Evolutionary conservation across 2,329 filamentous ascomycete species (phyloP).

Genomic region (Stenocarpella maydis): DNA sequence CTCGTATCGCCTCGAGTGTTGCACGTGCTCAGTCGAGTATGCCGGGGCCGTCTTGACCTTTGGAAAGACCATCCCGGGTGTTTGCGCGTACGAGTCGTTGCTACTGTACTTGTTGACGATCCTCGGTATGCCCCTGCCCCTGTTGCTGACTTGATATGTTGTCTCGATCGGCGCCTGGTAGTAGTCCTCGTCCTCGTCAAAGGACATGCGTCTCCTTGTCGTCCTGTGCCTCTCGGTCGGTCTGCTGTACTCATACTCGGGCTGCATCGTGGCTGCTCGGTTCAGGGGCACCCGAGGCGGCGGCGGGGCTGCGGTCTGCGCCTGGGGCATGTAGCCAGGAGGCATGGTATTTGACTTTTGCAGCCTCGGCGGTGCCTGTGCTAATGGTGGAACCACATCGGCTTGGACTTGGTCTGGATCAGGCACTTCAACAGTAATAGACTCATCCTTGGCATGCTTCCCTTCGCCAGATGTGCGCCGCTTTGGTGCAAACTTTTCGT

Average conservation of each 20-base stretch:
- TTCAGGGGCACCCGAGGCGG: slow-evolving; percentile 31
- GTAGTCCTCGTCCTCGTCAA: slow-evolving; percentile 34
- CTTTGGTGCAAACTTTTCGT: slow-evolving; percentile 12
- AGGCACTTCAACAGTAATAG: slow-evolving; percentile 16
- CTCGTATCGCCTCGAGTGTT: slow-evolving; percentile 37
- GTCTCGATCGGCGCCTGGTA: not conserved
- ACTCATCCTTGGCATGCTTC: slow-evolving; percentile 29
- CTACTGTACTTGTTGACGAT: slow-evolving; percentile 21
- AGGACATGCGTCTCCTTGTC: slow-evolving; percentile 33
- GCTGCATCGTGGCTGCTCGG: slow-evolving; percentile 38
- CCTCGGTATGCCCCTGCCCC: slow-evolving; percentile 25
- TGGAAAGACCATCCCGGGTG: slow-evolving; percentile 23
- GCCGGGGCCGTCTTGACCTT: slow-evolving; percentile 36
- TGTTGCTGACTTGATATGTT: slow-evolving; percentile 5
- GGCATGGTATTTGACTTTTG: slow-evolving; percentile 41
- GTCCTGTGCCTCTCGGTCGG: slow-evolving; percentile 25
- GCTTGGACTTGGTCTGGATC: slow-evolving; percentile 14
- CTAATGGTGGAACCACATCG: slow-evolving; percentile 35
- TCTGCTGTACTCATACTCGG: slow-evolving; percentile 25
- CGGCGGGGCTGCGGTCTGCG: slow-evolving; percentile 19
- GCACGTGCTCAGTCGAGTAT: slow-evolving; percentile 36
- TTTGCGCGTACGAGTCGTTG: slow-evolving; percentile 17
- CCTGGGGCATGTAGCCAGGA: slow-evolving; percentile 33
- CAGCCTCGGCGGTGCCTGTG: slow-evolving; percentile 39
- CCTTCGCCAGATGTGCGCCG: slow-evolving; percentile 37